These are phyloP conservation scores for Brachypodium distachyon DNA, from an alignment of 202 grass and related monocot genomes.

Conservation along the genomic window DNA sequence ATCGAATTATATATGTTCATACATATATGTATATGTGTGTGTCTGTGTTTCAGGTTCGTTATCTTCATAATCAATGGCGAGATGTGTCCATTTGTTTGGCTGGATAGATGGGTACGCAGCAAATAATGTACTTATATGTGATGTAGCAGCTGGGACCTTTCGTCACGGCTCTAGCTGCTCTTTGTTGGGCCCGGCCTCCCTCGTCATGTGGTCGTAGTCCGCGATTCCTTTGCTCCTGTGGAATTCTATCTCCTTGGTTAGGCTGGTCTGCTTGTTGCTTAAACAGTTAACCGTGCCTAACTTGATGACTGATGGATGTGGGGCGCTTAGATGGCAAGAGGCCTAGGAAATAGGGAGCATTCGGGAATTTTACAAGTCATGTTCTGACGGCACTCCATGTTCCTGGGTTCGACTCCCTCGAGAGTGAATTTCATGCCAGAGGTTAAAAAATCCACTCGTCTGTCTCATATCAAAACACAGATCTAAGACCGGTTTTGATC, in stretches of 20 bases:
- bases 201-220: neutral
- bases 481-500: no score
- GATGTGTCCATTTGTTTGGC: constrained; percentile 3
- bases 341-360: no score
- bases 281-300: constrained; percentile 19
- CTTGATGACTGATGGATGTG: neutral
- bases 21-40: neutral
- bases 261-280: neutral
- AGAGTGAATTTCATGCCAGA: no score
- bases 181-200: neutral
- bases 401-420: no score
- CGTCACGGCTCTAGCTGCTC: constrained; percentile 42
- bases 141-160: constrained; percentile 23
- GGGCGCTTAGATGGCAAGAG: no score
- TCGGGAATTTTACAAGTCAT: no score
- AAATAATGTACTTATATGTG: neutral
- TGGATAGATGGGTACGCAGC: constrained; percentile 12
- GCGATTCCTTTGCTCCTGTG: neutral
- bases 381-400: no score
- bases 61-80: constrained; percentile 16
- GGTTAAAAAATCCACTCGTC: no score
- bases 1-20: neutral
- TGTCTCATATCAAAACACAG: no score
- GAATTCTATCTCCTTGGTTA: constrained; percentile 6
- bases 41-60: neutral